Conservation (phyloP, 1,139 yeast genomes). For the Sugiyamaella neomexicana region DNA sequence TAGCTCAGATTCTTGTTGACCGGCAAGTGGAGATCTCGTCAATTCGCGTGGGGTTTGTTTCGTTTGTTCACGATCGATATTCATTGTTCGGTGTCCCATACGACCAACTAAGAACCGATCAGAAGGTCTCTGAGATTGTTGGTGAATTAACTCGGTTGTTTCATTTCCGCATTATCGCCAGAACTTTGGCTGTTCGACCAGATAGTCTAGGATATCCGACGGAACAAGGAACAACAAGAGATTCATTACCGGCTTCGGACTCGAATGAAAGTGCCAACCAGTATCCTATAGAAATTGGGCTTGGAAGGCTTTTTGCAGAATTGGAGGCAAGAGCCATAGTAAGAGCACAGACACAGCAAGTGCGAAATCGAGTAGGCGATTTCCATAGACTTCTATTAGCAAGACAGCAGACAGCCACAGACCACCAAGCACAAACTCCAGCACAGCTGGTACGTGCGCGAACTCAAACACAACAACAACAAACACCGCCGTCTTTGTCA, state of each 20-base stretch:
- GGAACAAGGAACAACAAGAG: not conserved
- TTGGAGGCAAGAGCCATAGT: not conserved
- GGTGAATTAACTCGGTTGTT: conserved; percentile 8
- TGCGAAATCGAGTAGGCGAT: not conserved
- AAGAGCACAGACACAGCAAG: not conserved
- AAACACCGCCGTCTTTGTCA: not conserved
- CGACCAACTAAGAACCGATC: not conserved
- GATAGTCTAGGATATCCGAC: not conserved
- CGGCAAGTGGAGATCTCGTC: conserved; percentile 1
- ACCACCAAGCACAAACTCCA: too few species aligned
- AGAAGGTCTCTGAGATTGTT: conserved; percentile 3
- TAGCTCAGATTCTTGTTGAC: conserved; percentile 7
- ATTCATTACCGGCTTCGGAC: not conserved
- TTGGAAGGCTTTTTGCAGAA: conserved; percentile 8
- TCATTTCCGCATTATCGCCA: conserved; percentile 6
- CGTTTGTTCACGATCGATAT: conserved; percentile 11
- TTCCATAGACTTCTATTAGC: not conserved
- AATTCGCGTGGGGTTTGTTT: conserved; percentile 2
- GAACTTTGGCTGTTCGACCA: not conserved
- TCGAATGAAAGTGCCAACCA: not conserved
- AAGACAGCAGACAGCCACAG: too few species aligned
- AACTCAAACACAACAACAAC: not conserved
- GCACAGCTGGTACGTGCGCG: not conserved
- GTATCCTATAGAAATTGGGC: not conserved
- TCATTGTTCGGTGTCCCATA: conserved; percentile 1